Evolutionary conservation across 2,329 filamentous ascomycete genomes (phyloP), one percentile per base, ranked within the genome.

Genomic region (Sclerotiophoma versabilis): DNA sequence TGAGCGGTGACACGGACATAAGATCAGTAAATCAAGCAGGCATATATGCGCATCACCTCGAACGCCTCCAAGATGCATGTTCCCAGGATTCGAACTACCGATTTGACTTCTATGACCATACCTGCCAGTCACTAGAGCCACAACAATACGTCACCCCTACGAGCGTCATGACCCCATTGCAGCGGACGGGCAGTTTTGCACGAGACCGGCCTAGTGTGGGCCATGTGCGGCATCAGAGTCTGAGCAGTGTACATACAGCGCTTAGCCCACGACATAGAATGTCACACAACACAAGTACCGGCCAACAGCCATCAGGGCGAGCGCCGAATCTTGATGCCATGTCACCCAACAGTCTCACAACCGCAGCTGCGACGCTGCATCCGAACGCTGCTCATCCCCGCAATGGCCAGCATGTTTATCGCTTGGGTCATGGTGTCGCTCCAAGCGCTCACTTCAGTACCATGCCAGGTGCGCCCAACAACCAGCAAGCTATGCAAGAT

Each of bases 21-120:
- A 33, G 30, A 14, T 29, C 54, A 7, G 33, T 38, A 0, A 66
- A 66, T 17, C 70, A 73, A 54, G 60, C 70, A 22, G 66, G 57
- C 2, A 57, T 58, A 20, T 73, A 71, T 34, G 69, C 68, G 6
- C 46, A 52, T 12, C 63, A 71, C 29, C 59, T 73, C 2, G 63
- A 67, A 32, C 52, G 59, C 10, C 48, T 73, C 3, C 48, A 46
- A 6, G 65, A 68, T 15, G 49, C 52, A 8, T 66, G 68, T 19
- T 54, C 59, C 14, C 59, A 62, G 15, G 62, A 71, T 33, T 5
- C 47, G 0, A 51, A 58, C 1, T 70, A 68, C 23, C 43, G 54
- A 12, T 72, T 72, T 29, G 63, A 73, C 23, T 62, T 73, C 17
- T 73, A 73, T 48, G 69, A 73, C 27, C 67, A 73, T 43, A 67